Evolutionary conservation across 192 early-diverging fungal species (phyloP).

Genomic region (Rhizophagus clarus): DNA sequence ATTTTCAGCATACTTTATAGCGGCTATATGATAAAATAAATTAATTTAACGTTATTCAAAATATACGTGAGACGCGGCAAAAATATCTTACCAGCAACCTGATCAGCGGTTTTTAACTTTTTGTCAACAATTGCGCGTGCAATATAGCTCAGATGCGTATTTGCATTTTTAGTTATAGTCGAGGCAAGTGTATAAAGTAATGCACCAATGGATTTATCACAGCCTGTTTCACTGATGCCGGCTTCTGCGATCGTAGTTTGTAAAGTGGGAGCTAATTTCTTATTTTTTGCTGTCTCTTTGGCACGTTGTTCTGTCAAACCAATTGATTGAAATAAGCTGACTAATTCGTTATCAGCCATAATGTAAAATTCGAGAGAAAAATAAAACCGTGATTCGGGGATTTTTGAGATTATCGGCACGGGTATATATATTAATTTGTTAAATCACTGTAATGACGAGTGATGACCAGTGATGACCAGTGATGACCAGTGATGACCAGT

Average conservation of each 20-base stretch:
- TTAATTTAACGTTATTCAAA: neutral
- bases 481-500: no score
- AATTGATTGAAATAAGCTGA: slow-evolving; percentile 77
- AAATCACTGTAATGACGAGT: no score
- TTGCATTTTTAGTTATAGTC: slow-evolving; percentile 75
- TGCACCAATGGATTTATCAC: slow-evolving; percentile 65
- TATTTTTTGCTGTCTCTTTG: slow-evolving; percentile 93
- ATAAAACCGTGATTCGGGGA: no score
- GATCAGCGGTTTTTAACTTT: slow-evolving; percentile 76
- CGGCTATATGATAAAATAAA: slow-evolving; percentile 58
- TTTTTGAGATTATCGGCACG: no score
- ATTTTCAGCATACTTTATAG: slow-evolving; percentile 84
- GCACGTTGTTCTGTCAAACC: slow-evolving; percentile 91
- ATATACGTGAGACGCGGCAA: neutral
- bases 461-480: no score
- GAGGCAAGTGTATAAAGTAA: slow-evolving; percentile 89
- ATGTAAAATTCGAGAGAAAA: neutral
- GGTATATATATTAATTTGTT: no score
- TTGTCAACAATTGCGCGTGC: slow-evolving; percentile 76
- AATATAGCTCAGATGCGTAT: slow-evolving; percentile 76
- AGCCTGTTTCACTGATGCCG: slow-evolving; percentile 46
- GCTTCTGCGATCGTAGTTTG: slow-evolving; percentile 72
- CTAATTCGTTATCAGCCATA: slow-evolving; percentile 52
- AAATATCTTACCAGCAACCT: slow-evolving; percentile 71
- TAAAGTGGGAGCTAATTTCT: slow-evolving; percentile 86